Conservation (phyloP, 768 basidiomycete genomes). For the Amanita subjunquillea region DNA sequence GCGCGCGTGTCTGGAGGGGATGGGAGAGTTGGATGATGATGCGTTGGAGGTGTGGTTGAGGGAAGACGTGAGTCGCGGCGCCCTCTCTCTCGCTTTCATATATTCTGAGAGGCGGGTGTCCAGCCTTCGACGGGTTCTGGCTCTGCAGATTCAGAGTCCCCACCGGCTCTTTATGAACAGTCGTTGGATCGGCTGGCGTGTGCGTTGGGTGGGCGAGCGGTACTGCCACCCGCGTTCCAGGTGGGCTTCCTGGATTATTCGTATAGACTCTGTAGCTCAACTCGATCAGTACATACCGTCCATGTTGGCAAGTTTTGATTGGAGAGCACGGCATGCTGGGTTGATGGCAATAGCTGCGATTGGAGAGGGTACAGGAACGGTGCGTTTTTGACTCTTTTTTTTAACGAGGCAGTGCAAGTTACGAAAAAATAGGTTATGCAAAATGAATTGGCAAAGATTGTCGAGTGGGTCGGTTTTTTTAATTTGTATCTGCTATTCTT, state of each 20-base stretch:
- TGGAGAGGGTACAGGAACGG: constrained; percentile 75
- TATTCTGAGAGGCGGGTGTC: not conserved
- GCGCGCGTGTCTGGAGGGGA: constrained; percentile 70
- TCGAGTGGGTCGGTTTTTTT: constrained; percentile 43
- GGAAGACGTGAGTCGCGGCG: constrained; percentile 52
- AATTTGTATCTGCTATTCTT: not conserved
- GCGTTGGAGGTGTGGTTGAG: constrained; percentile 51
- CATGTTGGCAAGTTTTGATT: constrained; percentile 75
- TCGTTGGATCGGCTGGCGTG: constrained; percentile 73
- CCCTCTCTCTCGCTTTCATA: constrained; percentile 1
- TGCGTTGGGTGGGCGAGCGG: constrained; percentile 65
- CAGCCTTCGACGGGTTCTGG: constrained; percentile 56
- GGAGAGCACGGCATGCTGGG: constrained; percentile 79
- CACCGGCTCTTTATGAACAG: constrained; percentile 75
- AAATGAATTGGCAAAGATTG: constrained; percentile 71
- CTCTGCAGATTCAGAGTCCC: constrained; percentile 44
- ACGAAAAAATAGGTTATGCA: constrained; percentile 48
- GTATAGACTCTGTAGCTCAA: not conserved
- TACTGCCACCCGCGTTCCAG: constrained; percentile 73
- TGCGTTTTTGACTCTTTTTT: constrained; percentile 13
- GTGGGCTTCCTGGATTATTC: constrained; percentile 12
- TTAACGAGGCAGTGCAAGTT: not conserved
- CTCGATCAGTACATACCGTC: constrained; percentile 55
- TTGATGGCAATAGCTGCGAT: constrained; percentile 82
- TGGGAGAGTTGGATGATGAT: constrained; percentile 60